phyloP scores from a whole-genome alignment of 2,329 filamentous ascomycete genomes.

The Coniella lustricola region DNA sequence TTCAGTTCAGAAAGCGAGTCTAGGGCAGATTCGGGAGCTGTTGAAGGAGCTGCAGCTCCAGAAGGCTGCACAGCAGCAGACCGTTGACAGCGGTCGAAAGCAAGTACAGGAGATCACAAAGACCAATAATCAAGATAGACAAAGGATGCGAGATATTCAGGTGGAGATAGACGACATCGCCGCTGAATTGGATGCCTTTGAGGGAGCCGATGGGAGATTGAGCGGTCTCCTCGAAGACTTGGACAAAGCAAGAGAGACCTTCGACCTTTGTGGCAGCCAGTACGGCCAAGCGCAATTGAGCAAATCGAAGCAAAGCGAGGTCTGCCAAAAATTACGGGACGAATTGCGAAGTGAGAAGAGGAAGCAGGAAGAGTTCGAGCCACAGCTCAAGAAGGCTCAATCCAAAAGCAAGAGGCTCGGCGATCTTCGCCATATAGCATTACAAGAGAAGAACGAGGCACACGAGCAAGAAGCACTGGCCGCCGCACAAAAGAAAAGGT shows the following conservation, averaged over 20 bases:
- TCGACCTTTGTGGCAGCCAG: conserved; percentile 44
- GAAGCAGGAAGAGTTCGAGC: conserved; percentile 32
- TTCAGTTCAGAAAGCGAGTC: conserved; percentile 36
- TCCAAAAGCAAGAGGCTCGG: conserved; percentile 42
- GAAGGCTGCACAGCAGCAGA: conserved; percentile 39
- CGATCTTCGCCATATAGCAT: conserved; percentile 43
- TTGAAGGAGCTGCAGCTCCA: conserved; percentile 44
- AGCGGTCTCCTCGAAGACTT: conserved; percentile 53
- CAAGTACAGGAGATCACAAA: conserved; percentile 43
- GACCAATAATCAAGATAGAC: conserved; percentile 35
- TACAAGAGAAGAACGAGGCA: conserved; percentile 57
- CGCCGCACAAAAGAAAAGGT: conserved; percentile 36
- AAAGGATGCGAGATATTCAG: conserved; percentile 51
- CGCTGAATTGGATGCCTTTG: conserved; percentile 57
- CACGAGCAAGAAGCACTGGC: conserved; percentile 43
- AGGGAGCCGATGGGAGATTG: conserved; percentile 62
- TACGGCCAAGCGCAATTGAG: conserved; percentile 45
- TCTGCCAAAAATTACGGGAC: conserved; percentile 33
- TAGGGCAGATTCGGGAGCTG: conserved; percentile 49
- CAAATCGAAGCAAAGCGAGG: conserved; percentile 41
- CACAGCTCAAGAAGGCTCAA: conserved; percentile 48
- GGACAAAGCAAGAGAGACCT: conserved; percentile 37
- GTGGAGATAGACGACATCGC: conserved; percentile 46
- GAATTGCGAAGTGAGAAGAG: conserved; percentile 27
- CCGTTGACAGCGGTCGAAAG: conserved; percentile 40